These are phyloP conservation scores for Ambrosia trifida DNA, from an alignment of 129 eudicot genomes.

Conservation along the genomic window DNA sequence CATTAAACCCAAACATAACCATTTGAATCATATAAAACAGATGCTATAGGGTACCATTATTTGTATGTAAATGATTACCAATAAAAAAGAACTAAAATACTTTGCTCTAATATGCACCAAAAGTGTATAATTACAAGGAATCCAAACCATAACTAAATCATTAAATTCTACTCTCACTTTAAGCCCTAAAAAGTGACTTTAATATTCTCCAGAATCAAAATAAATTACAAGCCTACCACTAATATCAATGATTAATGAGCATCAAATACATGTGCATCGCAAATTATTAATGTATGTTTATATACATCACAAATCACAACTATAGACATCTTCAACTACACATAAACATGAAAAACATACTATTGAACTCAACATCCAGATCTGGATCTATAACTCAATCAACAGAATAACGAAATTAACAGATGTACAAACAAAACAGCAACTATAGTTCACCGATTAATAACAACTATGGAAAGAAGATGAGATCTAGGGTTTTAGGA, in stretches of 20 bases:
- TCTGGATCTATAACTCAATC: constrained; percentile 20
- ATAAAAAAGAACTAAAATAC: background rate
- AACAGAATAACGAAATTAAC: background rate
- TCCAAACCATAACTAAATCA: background rate
- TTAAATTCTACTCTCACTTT: background rate
- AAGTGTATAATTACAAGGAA: background rate
- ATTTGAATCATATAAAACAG: background rate
- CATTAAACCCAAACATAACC: background rate
- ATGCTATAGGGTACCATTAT: background rate
- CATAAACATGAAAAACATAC: background rate
- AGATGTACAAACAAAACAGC: constrained; percentile 2
- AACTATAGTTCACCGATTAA: background rate
- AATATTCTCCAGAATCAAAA: background rate
- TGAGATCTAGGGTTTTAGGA: constrained; percentile 35
- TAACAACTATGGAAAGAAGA: background rate
- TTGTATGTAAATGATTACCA: background rate
- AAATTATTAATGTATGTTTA: background rate
- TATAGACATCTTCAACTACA: background rate
- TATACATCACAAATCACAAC: background rate
- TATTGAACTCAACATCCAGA: constrained; percentile 21
- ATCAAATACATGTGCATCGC: constrained; percentile 1
- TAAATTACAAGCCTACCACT: background rate
- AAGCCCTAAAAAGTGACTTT: background rate
- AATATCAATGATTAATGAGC: background rate
- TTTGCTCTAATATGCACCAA: background rate